Conservation (phyloP, 192 early-diverging fungal species). For the Phycomyces nitens region DNA sequence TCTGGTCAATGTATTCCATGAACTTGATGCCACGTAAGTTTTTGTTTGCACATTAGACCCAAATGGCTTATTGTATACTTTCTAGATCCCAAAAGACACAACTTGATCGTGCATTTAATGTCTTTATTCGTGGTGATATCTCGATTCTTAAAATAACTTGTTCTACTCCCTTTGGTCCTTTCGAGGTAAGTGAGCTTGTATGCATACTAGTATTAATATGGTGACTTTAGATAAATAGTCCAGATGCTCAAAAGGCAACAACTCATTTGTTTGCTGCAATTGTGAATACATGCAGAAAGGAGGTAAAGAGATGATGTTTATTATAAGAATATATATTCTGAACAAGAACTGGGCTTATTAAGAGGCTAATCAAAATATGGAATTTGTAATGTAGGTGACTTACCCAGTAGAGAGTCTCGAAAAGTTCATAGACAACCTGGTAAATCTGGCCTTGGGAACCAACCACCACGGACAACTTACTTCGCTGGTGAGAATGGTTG, state of each 20-base stretch:
- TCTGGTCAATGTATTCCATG: conserved; percentile 37
- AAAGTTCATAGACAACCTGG: conserved; percentile 12
- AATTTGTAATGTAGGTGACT: background rate
- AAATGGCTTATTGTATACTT: too few relatives aligned
- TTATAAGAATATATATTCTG: background rate
- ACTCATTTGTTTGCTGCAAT: conserved; percentile 16
- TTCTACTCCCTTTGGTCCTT: conserved; percentile 6
- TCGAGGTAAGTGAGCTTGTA: background rate
- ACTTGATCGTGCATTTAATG: conserved; percentile 40
- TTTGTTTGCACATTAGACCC: too few relatives aligned
- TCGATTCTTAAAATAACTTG: conserved; percentile 10
- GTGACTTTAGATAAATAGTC: background rate
- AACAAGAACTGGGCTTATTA: background rate
- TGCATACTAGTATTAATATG: too few relatives aligned
- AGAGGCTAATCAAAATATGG: too few relatives aligned
- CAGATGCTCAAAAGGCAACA: conserved; percentile 17
- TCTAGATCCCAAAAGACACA: conserved; percentile 42
- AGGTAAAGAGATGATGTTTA: background rate
- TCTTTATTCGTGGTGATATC: conserved; percentile 42
- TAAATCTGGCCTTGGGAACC: conserved; percentile 12
- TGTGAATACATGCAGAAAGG: conserved; percentile 14
- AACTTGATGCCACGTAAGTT: conserved; percentile 44
- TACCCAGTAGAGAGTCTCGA: conserved; percentile 19
- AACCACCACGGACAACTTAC: conserved; percentile 9
- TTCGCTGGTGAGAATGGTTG: conserved; percentile 13